These are phyloP conservation scores for Lentinus tigrinus DNA, from an alignment of 768 basidiomycete species.

Conservation along the genomic window DNA sequence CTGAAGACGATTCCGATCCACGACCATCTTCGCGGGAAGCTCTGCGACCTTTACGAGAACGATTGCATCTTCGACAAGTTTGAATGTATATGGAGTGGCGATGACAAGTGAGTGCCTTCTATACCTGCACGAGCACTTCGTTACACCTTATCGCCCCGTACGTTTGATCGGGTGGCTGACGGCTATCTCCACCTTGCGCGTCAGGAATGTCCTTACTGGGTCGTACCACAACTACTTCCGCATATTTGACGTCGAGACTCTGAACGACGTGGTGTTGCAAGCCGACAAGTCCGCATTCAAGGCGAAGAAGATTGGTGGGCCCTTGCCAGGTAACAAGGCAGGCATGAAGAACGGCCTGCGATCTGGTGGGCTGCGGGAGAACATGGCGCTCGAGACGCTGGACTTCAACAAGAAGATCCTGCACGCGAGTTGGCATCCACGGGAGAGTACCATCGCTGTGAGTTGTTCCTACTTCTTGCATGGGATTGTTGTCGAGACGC, in stretches of 20 bases:
- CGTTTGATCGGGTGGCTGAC: background rate
- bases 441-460: conserved; percentile 97
- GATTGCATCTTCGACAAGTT: conserved; percentile 99
- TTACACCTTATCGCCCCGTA: background rate
- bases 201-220: conserved; percentile 94
- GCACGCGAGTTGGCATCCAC: conserved; percentile 96
- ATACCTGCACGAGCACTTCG: background rate
- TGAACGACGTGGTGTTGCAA: conserved; percentile 90
- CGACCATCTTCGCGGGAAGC: conserved; percentile 94
- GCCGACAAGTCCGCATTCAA: conserved; percentile 99
- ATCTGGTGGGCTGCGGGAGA: conserved; percentile 73
- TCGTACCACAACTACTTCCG: conserved; percentile 99
- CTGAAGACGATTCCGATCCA: conserved; percentile 98
- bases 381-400: conserved; percentile 81
- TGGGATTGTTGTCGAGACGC: background rate
- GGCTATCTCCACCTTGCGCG: background rate
- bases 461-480: conserved; percentile 36
- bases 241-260: conserved; percentile 89
- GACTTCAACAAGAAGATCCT: conserved; percentile 98
- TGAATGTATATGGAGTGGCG: conserved; percentile 97
- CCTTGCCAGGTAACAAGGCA: conserved; percentile 67
- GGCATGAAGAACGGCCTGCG: conserved; percentile 76
- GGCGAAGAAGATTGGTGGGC: conserved; percentile 96
- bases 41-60: conserved; percentile 98
- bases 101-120: conserved; percentile 72